Evolutionary conservation across 176 grass and related monocot species (phyloP), one percentile per base, ranked within the genome.

Genomic region (Bothriochloa decipiens): DNA sequence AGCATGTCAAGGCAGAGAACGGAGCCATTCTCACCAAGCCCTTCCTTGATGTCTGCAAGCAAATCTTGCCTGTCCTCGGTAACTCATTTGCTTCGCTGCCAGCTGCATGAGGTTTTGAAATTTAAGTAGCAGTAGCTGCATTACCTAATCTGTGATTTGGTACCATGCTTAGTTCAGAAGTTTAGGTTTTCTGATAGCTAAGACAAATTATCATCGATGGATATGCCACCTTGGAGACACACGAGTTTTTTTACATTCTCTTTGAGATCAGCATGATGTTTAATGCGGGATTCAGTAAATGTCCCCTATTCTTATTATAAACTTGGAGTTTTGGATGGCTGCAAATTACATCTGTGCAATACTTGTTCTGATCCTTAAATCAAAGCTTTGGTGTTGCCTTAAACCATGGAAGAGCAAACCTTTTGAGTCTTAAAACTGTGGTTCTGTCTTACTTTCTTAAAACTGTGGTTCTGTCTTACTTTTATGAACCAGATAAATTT

Each of bases 41-140:
- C 22, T 99, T 99, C 78, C 93, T 99, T 70, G 93, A 96, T 70
- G 97, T 96, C 22, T 99, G 97, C 97, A 99, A 91, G 52, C 93
- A 91, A 76, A 92, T 99, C 65, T 76, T 99, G 29, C 93, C 97
- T 75, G 91, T 97, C 43, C 83, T 97, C 68, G 92, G 95, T 97
- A 91, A 80, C 17, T 70, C 8, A 7, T 76, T 58, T 14, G 4
- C 14, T 55, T n/a, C 1, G 43, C 15, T 65, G 43, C 63, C 63
- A 69, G n/a, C 28, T 13, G 0, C n/a, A 53, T 32, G 25, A 65
- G 29, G 28, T 83, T 81, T 68, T 64, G 71, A 86, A 37, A 85
- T 70, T 84, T 42, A 65, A 26, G 12, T 72, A 72, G 11, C 78
- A 66, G 55, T 78, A 47, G 45, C 46, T n/a, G 3, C 12, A 10